Percentiles rank a stretch among this genome's conserved stretches.
These are phyloP conservation scores for Xylaria sp. DNA, from an alignment of 2,329 filamentous ascomycete species.

Conservation along the genomic window DNA sequence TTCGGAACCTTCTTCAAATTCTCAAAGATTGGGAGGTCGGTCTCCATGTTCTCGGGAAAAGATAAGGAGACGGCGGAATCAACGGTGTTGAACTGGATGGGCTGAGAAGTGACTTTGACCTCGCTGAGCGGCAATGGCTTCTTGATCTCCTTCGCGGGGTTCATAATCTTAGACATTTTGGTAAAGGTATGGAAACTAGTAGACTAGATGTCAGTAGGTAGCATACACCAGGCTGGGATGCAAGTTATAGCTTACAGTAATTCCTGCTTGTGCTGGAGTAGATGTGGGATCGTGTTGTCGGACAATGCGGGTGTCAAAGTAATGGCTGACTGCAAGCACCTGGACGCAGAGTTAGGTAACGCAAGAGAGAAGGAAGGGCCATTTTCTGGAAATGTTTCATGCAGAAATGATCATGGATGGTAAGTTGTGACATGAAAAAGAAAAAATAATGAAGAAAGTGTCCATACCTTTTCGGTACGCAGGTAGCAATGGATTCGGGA, in stretches of 20 bases:
- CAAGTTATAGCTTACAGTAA: conserved; percentile 12
- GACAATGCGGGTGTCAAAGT: not conserved
- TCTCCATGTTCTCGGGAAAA: not conserved
- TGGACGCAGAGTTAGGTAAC: not conserved
- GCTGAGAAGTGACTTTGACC: not conserved
- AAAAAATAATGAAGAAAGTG: not conserved
- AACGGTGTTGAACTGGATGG: not conserved
- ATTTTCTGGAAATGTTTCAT: not conserved
- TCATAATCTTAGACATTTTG: not conserved
- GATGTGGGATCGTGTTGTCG: not conserved
- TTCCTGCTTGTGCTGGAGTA: not conserved
- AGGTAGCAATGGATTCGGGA: not conserved
- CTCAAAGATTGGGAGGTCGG: not conserved
- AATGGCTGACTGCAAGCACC: not conserved
- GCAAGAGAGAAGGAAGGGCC: not conserved
- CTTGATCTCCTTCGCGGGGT: not conserved
- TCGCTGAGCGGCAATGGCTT: not conserved
- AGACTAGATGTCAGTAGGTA: not conserved
- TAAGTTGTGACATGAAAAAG: not conserved
- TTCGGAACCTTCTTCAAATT: not conserved
- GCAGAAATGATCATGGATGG: not conserved
- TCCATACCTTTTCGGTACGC: too few species aligned
- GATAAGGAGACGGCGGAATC: conserved; percentile 29
- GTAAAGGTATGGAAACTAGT: not conserved
- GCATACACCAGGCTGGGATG: not conserved